Conservation (phyloP, 257 asterid genomes). For the Primulina eburnea region DNA sequence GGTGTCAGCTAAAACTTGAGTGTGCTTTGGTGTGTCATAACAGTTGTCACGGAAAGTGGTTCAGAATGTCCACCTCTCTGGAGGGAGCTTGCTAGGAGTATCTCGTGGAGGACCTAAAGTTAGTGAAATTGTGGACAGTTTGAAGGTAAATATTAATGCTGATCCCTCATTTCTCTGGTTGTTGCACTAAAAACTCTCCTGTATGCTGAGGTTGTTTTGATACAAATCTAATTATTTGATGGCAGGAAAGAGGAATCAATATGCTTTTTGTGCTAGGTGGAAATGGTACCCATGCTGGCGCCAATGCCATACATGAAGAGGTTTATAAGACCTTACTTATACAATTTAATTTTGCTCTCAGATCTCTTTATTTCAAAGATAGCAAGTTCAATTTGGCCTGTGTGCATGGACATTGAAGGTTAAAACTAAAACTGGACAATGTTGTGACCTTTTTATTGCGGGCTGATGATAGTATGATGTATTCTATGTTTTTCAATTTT, state of each 20-base stretch:
- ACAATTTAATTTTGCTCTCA: conserved; percentile 12
- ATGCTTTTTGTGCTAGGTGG: conserved; percentile 98
- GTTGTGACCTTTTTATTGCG: no score
- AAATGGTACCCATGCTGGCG: conserved; percentile 99
- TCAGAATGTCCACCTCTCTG: conserved; percentile 91
- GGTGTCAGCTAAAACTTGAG: conserved; percentile 4
- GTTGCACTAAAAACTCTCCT: conserved; percentile 5
- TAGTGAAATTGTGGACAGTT: conserved; percentile 74
- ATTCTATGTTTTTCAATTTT: background rate
- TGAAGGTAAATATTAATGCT: conserved; percentile 53
- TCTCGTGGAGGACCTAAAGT: conserved; percentile 95
- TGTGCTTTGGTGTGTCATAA: conserved; percentile 19
- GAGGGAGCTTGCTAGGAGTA: conserved; percentile 96
- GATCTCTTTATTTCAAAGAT: background rate
- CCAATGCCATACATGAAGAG: conserved; percentile 94
- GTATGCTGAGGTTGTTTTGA: conserved; percentile 14
- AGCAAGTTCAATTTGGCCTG: background rate
- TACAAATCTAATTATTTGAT: conserved; percentile 24
- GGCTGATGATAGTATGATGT: background rate
- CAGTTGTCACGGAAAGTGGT: conserved; percentile 90
- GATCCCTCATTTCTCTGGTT: conserved; percentile 3
- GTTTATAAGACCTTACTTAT: conserved; percentile 35
- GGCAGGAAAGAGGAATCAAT: conserved; percentile 86
- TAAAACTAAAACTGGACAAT: background rate
- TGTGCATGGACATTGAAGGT: background rate